Evolutionary conservation across 176 grass and related monocot species (phyloP).

Genomic region (Avena insularis): DNA sequence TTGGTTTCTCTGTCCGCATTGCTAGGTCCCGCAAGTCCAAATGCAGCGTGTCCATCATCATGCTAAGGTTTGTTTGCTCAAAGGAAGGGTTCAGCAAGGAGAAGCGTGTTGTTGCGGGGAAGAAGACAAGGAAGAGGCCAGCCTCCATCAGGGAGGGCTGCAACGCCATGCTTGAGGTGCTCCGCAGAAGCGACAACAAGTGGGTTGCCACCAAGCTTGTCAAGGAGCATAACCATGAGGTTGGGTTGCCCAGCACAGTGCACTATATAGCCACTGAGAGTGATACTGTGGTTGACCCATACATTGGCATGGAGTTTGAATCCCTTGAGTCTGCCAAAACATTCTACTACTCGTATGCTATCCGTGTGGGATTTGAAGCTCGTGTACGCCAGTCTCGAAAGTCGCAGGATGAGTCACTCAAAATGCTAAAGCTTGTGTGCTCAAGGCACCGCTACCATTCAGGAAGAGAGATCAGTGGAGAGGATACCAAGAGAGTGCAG

Average conservation of each 20-base stretch:
- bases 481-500: conserved; percentile 61
- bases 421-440: conserved; percentile 99
- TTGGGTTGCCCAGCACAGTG: conserved; percentile 34
- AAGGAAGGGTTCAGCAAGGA: conserved; percentile 49
- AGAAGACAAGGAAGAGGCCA: conserved; percentile 81
- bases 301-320: conserved; percentile 86
- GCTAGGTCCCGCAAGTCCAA: conserved; percentile 81
- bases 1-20: conserved; percentile 87
- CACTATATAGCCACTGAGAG: conserved; percentile 30
- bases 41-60: conserved; percentile 89
- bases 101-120: conserved; percentile 62
- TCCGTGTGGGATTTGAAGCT: conserved; percentile 73
- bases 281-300: conserved; percentile 57
- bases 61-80: conserved; percentile 92
- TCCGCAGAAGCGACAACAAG: conserved; percentile 68
- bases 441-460: conserved; percentile 92
- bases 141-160: conserved; percentile 96
- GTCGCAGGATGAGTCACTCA: conserved; percentile 82
- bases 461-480: conserved; percentile 65
- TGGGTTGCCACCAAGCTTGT: conserved; percentile 96
- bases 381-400: conserved; percentile 89
- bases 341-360: conserved; percentile 29
- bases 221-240: conserved; percentile 92
- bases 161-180: conserved; percentile 96
- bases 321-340: conserved; percentile 64